phyloP scores from a whole-genome alignment of 345 rosid genomes.

The Capsella bursapastoris region DNA sequence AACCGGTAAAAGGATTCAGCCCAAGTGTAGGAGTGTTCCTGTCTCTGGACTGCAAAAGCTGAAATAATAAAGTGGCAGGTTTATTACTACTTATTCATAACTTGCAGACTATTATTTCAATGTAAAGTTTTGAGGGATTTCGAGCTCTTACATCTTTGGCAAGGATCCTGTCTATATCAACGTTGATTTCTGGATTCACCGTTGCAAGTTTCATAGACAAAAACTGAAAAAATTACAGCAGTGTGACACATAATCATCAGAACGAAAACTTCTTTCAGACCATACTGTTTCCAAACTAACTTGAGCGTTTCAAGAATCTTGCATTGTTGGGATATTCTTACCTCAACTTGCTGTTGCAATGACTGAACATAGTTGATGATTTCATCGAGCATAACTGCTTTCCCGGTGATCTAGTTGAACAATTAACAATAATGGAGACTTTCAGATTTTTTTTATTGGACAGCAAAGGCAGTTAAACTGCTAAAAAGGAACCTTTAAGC shows the following conservation, averaged over 20 bases:
- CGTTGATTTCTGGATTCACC: slow-evolving; percentile 77
- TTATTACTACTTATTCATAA: slow-evolving; percentile 35
- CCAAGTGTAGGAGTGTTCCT: slow-evolving; percentile 55
- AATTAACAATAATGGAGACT: slow-evolving; percentile 21
- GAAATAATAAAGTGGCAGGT: slow-evolving; percentile 25
- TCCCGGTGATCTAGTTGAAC: slow-evolving; percentile 81
- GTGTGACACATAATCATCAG: slow-evolving; percentile 1
- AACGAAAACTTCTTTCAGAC: slow-evolving; percentile 18
- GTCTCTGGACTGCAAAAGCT: slow-evolving; percentile 70
- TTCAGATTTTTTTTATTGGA: not conserved
- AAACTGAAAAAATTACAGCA: slow-evolving; percentile 58
- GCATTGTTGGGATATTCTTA: slow-evolving; percentile 36
- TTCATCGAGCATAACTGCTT: slow-evolving; percentile 99
- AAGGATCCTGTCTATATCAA: slow-evolving; percentile 72
- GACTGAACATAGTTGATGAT: slow-evolving; percentile 98
- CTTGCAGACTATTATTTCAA: slow-evolving; percentile 3
- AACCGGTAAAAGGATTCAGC: slow-evolving; percentile 54
- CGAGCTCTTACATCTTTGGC: slow-evolving; percentile 78
- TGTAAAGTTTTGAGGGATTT: not conserved
- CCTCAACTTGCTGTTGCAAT: slow-evolving; percentile 97
- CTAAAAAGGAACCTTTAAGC: not conserved
- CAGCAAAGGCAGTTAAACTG: slow-evolving; percentile 10
- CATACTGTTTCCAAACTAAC: slow-evolving; percentile 23
- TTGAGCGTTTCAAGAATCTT: slow-evolving; percentile 23
- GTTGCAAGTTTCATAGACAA: slow-evolving; percentile 98